Evolutionary conservation across 2,329 filamentous ascomycete genomes (phyloP).

Genomic region (Colletotrichum sp.): DNA sequence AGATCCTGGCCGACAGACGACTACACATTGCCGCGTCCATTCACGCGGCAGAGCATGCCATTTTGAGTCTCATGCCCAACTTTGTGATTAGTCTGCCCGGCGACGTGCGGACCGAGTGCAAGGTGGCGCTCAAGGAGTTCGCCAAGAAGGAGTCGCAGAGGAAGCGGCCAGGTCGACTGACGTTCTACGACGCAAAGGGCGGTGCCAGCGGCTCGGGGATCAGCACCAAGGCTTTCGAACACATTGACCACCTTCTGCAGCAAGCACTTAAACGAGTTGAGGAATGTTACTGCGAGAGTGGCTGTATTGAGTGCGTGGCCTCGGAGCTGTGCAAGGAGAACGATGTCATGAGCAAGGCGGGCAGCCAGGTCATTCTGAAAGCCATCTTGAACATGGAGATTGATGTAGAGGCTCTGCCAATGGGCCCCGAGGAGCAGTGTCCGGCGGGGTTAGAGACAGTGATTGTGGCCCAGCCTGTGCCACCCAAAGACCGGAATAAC

Average conservation of each 20-base stretch:
- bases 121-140: slow-evolving; percentile 87
- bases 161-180: slow-evolving; percentile 86
- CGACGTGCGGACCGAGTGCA: slow-evolving; percentile 94
- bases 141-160: slow-evolving; percentile 70
- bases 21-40: slow-evolving; percentile 89
- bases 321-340: slow-evolving; percentile 85
- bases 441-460: slow-evolving; percentile 84
- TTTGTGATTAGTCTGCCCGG: slow-evolving; percentile 90
- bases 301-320: slow-evolving; percentile 90
- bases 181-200: slow-evolving; percentile 95
- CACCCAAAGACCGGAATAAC: slow-evolving; percentile 31
- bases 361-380: slow-evolving; percentile 81
- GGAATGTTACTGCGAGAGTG: slow-evolving; percentile 76
- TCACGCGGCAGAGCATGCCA: slow-evolving; percentile 91
- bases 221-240: slow-evolving; percentile 92
- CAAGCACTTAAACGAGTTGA: slow-evolving; percentile 81
- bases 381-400: slow-evolving; percentile 77
- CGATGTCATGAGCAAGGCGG: slow-evolving; percentile 92
- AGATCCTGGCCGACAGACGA: slow-evolving; percentile 74
- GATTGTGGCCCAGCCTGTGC: slow-evolving; percentile 73
- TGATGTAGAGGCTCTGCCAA: slow-evolving; percentile 83
- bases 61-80: slow-evolving; percentile 86
- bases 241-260: slow-evolving; percentile 77
- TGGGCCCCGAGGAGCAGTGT: slow-evolving; percentile 76
- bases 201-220: slow-evolving; percentile 85